Conservation (phyloP, 345 rosid genomes). For the Syzygium aqueum region DNA sequence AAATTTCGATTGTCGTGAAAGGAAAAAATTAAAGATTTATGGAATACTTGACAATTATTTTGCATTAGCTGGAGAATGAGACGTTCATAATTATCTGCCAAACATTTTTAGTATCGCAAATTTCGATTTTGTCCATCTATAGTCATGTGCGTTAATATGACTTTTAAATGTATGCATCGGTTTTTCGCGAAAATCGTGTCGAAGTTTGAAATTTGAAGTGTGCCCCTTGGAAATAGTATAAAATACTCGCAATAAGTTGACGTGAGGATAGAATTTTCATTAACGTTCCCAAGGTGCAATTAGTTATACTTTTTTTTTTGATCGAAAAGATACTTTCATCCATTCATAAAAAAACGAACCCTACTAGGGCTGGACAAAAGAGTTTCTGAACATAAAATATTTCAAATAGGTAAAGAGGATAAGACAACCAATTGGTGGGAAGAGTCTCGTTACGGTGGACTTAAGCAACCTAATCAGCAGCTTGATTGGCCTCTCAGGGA, state of each 20-base stretch:
- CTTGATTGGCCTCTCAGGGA: no score
- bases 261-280: neutral
- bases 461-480: no score
- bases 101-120: neutral
- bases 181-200: neutral
- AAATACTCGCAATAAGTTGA: neutral
- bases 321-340: no score
- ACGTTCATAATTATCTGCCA: neutral
- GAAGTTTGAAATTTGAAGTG: neutral
- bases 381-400: no score
- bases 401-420: no score
- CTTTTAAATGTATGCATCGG: neutral
- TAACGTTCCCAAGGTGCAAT: neutral
- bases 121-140: neutral
- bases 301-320: neutral
- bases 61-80: neutral
- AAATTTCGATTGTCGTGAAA: neutral
- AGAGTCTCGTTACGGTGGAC: no score
- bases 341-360: no score
- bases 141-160: neutral
- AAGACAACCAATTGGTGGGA: no score
- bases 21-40: neutral
- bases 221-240: neutral
- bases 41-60: neutral
- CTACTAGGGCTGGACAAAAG: no score